A percentile compares a stretch with the other conserved stretches of the same genome.
Conservation (phyloP, 2,329 filamentous ascomycete genomes). For the Sarocladiaceae sp. region DNA sequence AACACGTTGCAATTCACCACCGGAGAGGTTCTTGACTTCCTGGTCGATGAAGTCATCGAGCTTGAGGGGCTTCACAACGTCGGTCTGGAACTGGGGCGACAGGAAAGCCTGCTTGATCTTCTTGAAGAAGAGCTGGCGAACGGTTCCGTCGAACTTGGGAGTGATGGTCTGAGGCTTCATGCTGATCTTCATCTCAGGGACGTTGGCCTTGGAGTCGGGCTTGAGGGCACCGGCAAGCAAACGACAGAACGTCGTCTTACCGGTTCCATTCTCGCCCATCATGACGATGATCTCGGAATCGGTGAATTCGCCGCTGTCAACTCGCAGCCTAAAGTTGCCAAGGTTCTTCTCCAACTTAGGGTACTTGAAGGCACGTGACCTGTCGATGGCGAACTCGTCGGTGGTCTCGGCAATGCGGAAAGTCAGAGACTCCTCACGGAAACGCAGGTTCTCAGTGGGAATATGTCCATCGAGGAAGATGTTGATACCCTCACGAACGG, state of each 20-base stretch:
- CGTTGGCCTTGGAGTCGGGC: constrained; percentile 70
- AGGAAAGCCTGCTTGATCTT: constrained; percentile 97
- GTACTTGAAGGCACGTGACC: constrained; percentile 78
- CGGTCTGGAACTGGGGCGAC: constrained; percentile 96
- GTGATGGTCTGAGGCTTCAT: constrained; percentile 99
- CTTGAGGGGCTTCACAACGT: constrained; percentile 99
- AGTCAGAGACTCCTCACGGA: constrained; percentile 92
- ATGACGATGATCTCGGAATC: constrained; percentile 99
- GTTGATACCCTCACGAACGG: constrained; percentile 97
- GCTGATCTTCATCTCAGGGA: constrained; percentile 94
- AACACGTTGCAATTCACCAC: constrained; percentile 98
- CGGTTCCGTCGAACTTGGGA: constrained; percentile 94
- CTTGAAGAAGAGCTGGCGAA: constrained; percentile 98
- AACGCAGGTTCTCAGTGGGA: constrained; percentile 95
- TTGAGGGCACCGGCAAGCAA: constrained; percentile 90
- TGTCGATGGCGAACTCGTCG: constrained; percentile 83
- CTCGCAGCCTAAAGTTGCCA: constrained; percentile 75
- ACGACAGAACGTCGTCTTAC: constrained; percentile 98
- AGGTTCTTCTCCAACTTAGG: constrained; percentile 90
- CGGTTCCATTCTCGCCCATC: constrained; percentile 99
- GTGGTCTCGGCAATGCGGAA: constrained; percentile 89
- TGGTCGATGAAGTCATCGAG: constrained; percentile 99
- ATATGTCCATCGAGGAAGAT: constrained; percentile 98
- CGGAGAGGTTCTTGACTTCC: constrained; percentile 97
- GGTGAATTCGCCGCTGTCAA: constrained; percentile 83